These are phyloP conservation scores for Cyathus striatus DNA, from an alignment of 768 basidiomycete species.

Conservation along the genomic window DNA sequence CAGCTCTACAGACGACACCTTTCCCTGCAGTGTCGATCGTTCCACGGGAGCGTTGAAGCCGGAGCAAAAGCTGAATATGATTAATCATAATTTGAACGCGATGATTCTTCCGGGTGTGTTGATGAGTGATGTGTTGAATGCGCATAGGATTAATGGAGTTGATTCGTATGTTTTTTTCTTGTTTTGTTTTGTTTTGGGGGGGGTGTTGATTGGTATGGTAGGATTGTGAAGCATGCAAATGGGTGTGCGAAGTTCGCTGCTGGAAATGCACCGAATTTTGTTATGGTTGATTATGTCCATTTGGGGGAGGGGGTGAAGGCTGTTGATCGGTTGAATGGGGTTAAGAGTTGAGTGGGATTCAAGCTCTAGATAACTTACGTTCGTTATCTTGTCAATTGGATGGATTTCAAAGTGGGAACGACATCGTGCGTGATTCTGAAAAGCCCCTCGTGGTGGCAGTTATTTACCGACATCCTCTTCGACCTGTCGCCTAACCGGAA, in stretches of 20 bases:
- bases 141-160: slow-evolving; percentile 30
- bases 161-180: slow-evolving; percentile 33
- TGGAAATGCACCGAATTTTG: slow-evolving; percentile 43
- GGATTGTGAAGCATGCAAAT: no score
- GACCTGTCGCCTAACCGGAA: no score
- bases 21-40: slow-evolving; percentile 53
- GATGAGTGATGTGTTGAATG: slow-evolving; percentile 30
- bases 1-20: slow-evolving; percentile 38
- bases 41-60: slow-evolving; percentile 41
- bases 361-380: no score
- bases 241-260: slow-evolving; percentile 42
- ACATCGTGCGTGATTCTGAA: no score
- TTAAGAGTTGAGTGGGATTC: no score
- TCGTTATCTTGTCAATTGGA: no score
- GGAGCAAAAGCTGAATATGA: slow-evolving; percentile 50
- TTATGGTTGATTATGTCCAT: slow-evolving; percentile 50
- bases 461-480: no score
- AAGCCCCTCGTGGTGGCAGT: no score
- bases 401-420: no score
- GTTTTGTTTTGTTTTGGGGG: no score
- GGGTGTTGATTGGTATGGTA: no score
- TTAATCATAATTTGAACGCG: slow-evolving; percentile 53
- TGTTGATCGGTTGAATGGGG: slow-evolving; percentile 39
- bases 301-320: slow-evolving; percentile 39
- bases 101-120: slow-evolving; percentile 35